Evolutionary conservation across 2,329 filamentous ascomycete genomes (phyloP), one percentile per base, ranked within the genome.

Genomic region (Biscogniauxia mediterranea): DNA sequence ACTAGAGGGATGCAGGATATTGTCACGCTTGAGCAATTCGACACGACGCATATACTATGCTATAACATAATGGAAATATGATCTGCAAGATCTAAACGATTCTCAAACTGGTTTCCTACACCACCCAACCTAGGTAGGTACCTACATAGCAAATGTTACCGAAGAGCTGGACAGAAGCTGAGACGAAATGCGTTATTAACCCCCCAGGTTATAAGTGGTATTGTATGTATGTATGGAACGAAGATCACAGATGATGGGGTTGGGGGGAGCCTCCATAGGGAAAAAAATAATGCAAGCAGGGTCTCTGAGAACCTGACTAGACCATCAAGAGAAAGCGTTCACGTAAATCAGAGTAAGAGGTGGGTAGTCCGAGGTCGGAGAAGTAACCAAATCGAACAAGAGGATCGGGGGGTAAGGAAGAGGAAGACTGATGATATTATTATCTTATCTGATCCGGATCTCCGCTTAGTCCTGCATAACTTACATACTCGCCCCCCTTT

Each of bases 391-490:
- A 46, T 46, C 15, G 17, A 46, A 46, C 38, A 46, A 46, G 5
- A 17, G 5, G 17, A n/a, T 2, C 38, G 13, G 38, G 38, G 38
- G 38, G 11, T 4, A 32, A 32, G 38, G 28, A 32, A 9, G 28
- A 32, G 11, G 11, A 32, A 32, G 38, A 7, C 50, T n/a, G 50
- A 15, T 50, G 38, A 19, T 20, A 21, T 55, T 20, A 21, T 55
- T 57, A 68, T 68, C 66, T 65, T 66, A 66, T 68, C 64, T 62
- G 66, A 68, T 68, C 64, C 58, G 58, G 60, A 64, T 58, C 52
- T 57, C 60, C 58, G 54, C 56, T 53, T 32, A 46, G 50, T 23
- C 17, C 13, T 46, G 38, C 17, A 46, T 5, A 46, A 46, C 38
- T 46, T 46, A 11, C 38, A 46, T 46, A n/a, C 38, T 46, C 46